phyloP scores from a whole-genome alignment of 805 yeast species.

The Ogataea minuta region DNA sequence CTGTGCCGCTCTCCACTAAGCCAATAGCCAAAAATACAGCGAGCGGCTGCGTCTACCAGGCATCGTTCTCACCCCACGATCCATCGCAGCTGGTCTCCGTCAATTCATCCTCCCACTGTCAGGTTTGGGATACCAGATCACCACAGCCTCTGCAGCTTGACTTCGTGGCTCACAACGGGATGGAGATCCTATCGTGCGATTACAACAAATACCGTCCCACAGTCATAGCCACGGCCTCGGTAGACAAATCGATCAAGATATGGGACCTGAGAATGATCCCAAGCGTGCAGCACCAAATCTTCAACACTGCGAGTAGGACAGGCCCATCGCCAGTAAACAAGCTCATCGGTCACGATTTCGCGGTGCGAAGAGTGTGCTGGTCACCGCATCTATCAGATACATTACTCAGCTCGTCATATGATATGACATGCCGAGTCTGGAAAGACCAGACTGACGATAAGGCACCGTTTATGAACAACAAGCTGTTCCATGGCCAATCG shows the following conservation, averaged over 20 bases:
- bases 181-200: constrained; percentile 79
- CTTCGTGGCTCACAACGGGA: constrained; percentile 72
- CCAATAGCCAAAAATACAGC: constrained; percentile 34
- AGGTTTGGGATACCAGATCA: constrained; percentile 78
- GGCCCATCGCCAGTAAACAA: constrained; percentile 75
- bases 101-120: constrained; percentile 70
- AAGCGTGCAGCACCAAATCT: constrained; percentile 30
- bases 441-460: constrained; percentile 62
- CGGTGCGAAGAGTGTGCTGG: constrained; percentile 81
- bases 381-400: constrained; percentile 80
- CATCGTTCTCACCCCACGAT: constrained; percentile 81
- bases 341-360: constrained; percentile 83
- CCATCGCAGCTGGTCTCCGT: constrained; percentile 67
- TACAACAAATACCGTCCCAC: constrained; percentile 86
- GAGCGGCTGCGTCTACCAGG: constrained; percentile 71
- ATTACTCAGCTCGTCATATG: constrained; percentile 78
- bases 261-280: constrained; percentile 85
- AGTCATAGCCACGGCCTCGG: constrained; percentile 86
- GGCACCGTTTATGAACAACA: constrained; percentile 51
- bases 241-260: constrained; percentile 75
- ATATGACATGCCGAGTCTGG: constrained; percentile 92
- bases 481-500: constrained; percentile 48
- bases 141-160: constrained; percentile 60
- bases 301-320: constrained; percentile 42
- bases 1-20: constrained; percentile 37